Evolutionary conservation across 2,329 filamentous ascomycete genomes (phyloP).

Genomic region (Corynespora cassiicola): DNA sequence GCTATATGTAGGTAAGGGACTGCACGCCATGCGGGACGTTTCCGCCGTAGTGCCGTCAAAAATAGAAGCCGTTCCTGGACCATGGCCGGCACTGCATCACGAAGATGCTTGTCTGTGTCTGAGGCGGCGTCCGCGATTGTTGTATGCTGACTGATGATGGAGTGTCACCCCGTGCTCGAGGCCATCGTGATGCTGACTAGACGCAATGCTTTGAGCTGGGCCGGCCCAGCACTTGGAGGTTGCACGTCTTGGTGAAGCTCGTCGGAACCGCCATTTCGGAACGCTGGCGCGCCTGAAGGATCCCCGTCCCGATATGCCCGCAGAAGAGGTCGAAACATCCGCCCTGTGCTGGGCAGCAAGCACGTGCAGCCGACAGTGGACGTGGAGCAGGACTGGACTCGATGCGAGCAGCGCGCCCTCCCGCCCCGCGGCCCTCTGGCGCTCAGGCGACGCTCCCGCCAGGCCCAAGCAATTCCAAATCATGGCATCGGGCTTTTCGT

Average conservation of each 20-base stretch:
- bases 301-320: slow-evolving; percentile 3
- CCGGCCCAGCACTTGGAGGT: no score
- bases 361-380: no score
- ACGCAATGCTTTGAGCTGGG: slow-evolving; percentile 18
- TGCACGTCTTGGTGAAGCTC: slow-evolving; percentile 8
- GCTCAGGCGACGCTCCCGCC: no score
- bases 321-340: background rate
- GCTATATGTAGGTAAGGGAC: slow-evolving; percentile 25
- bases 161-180: slow-evolving; percentile 13
- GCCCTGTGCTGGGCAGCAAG: background rate
- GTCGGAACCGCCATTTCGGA: slow-evolving; percentile 16
- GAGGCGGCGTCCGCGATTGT: slow-evolving; percentile 2
- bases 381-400: no score
- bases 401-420: no score
- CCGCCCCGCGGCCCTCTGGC: no score
- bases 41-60: slow-evolving; percentile 21
- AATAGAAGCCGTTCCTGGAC: slow-evolving; percentile 32
- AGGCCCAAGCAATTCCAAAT: no score
- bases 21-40: slow-evolving; percentile 9
- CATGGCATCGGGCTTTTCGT: no score
- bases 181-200: slow-evolving; percentile 9
- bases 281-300: no score
- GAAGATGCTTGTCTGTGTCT: slow-evolving; percentile 12
- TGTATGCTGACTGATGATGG: slow-evolving; percentile 24
- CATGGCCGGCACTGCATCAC: slow-evolving; percentile 15